Conservation (phyloP, 352 stramenopile species). For the Achlya hypogyna region DNA sequence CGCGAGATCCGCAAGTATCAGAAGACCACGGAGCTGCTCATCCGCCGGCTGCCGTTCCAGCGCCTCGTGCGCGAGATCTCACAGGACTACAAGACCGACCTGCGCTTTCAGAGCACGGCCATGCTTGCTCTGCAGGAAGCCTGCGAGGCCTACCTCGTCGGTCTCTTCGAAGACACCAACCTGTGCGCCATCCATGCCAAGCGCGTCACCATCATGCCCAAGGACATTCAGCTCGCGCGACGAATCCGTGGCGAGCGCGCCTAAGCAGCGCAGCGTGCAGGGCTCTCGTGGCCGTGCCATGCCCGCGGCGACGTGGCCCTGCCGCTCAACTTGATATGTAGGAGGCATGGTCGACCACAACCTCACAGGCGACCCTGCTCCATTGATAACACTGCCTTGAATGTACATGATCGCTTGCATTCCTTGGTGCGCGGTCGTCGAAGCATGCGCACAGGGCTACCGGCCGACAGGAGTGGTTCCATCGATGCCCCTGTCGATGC, state of each 20-base stretch:
- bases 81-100: conserved; percentile 94
- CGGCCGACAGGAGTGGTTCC: no score
- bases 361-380: no score
- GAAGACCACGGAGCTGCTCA: conserved; percentile 89
- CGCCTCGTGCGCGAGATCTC: conserved; percentile 89
- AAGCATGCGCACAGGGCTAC: no score
- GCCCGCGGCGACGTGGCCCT: no score
- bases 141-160: conserved; percentile 90
- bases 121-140: conserved; percentile 88
- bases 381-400: no score
- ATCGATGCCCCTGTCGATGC: no score
- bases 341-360: no score
- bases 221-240: conserved; percentile 92
- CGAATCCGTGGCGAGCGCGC: conserved; percentile 88
- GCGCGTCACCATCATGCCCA: conserved; percentile 95
- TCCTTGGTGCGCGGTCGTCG: no score
- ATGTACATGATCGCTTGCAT: no score
- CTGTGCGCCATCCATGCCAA: conserved; percentile 94
- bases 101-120: conserved; percentile 93
- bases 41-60: conserved; percentile 87
- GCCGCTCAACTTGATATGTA: no score
- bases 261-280: conserved; percentile 33
- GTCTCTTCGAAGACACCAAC: conserved; percentile 94
- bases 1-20: conserved; percentile 91
- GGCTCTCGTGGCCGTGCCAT: no score